Percentiles rank a stretch among this genome's conserved stretches.
Conservation (phyloP, 208 protist genomes). For the Angomonas desouzai region DNA sequence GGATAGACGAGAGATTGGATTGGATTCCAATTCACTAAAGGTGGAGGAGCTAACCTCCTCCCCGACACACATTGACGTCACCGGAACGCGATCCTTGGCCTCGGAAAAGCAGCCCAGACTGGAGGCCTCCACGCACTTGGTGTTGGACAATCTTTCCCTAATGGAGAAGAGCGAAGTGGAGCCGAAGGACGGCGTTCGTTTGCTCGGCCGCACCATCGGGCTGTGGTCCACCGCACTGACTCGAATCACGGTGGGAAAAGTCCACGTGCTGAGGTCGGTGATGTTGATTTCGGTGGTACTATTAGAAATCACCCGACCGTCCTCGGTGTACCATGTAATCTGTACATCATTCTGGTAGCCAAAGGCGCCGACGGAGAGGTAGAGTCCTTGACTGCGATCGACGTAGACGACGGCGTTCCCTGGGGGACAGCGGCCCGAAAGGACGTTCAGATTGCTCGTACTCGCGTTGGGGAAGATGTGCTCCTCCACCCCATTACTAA, state of each 20-base stretch:
- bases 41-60: too few relatives aligned
- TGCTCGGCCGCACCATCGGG: slow-evolving; percentile 23
- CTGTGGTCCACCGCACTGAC: slow-evolving; percentile 32
- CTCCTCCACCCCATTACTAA: slow-evolving; percentile 16
- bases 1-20: too few relatives aligned
- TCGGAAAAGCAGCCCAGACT: slow-evolving; percentile 4
- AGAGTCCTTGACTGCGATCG: slow-evolving; percentile 9
- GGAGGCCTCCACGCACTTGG: neutral
- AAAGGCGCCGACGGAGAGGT: slow-evolving; percentile 26
- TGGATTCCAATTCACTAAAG: too few relatives aligned
- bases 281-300: slow-evolving; percentile 14
- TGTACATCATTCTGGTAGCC: slow-evolving; percentile 29
- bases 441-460: slow-evolving; percentile 14
- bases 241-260: slow-evolving; percentile 25
- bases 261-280: slow-evolving; percentile 17
- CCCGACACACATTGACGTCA: neutral
- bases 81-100: neutral
- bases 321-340: slow-evolving; percentile 25
- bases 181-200: slow-evolving; percentile 7
- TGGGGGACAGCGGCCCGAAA: slow-evolving; percentile 36
- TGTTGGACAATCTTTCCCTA: neutral
- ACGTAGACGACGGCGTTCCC: slow-evolving; percentile 25
- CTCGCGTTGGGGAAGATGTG: neutral
- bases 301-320: slow-evolving; percentile 14
- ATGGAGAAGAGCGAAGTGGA: slow-evolving; percentile 9